These are phyloP conservation scores for Pseudogymnoascus sp. DNA, from an alignment of 2,329 filamentous ascomycete species.

Conservation along the genomic window DNA sequence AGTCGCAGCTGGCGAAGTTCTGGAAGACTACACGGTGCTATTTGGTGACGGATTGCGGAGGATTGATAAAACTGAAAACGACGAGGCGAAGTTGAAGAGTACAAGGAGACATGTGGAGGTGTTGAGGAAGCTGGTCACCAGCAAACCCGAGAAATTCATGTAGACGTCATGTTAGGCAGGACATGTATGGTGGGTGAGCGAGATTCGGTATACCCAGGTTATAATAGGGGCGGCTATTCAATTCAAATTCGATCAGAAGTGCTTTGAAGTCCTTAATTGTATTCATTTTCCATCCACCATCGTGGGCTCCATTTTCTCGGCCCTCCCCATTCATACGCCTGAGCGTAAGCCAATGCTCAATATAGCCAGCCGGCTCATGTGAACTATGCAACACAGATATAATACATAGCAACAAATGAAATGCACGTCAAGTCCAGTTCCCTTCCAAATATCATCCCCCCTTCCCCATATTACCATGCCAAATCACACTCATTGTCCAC, in stretches of 20 bases:
- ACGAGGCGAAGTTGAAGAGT: conserved; percentile 56
- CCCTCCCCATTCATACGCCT: not conserved
- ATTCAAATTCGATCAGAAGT: not conserved
- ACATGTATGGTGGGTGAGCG: not conserved
- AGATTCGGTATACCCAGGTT: not conserved
- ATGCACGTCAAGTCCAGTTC: not conserved
- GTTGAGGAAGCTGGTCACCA: conserved; percentile 58
- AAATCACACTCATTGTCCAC: not conserved
- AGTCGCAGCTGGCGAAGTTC: conserved; percentile 47
- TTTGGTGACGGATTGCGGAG: conserved; percentile 57
- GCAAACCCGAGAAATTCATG: conserved; percentile 48
- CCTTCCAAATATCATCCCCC: not conserved
- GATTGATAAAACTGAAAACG: conserved; percentile 52
- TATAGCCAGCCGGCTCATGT: not conserved
- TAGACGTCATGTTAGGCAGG: conserved; percentile 15
- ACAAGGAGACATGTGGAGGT: conserved; percentile 63
- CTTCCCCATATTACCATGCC: not conserved
- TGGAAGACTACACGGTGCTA: conserved; percentile 63
- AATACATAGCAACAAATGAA: conserved; percentile 6
- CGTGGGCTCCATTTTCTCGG: not conserved
- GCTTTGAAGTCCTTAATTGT: conserved; percentile 5
- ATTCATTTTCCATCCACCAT: conserved; percentile 1
- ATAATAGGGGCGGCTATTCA: not conserved
- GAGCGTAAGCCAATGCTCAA: not conserved
- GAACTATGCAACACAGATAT: conserved; percentile 5